Conservation (phyloP, 495 filamentous ascomycete species). For the Trichoderma virens region DNA sequence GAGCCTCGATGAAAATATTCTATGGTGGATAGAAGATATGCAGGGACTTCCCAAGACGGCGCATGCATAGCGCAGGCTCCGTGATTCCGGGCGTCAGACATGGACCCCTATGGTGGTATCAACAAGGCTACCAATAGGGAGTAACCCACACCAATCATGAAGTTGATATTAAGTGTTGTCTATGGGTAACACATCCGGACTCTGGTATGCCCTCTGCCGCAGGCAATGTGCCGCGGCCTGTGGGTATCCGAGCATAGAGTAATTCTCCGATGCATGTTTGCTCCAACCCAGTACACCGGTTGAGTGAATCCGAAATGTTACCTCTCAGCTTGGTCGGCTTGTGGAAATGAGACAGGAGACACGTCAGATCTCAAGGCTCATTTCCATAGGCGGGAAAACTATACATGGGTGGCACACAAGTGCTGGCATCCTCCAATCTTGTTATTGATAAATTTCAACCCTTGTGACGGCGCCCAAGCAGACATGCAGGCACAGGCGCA, state of each 20-base stretch:
- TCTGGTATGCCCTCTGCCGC: background rate
- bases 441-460: background rate
- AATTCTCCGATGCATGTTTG: slow-evolving; percentile 6
- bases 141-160: background rate
- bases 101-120: too few species aligned
- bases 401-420: background rate
- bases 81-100: too few species aligned
- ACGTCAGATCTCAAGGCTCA: too few species aligned
- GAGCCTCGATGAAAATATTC: too few species aligned
- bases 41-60: too few species aligned
- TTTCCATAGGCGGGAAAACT: background rate
- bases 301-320: background rate
- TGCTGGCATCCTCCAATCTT: background rate
- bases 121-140: background rate
- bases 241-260: background rate
- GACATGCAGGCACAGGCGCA: background rate
- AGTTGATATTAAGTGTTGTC: background rate
- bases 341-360: background rate
- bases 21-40: too few species aligned
- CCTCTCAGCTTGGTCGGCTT: background rate
- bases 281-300: background rate
- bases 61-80: too few species aligned
- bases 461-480: background rate
- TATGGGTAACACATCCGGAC: background rate
- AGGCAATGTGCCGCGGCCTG: background rate